Evolutionary conservation across 257 asterid species (phyloP), one percentile per base, ranked within the genome.

Genomic region (Catharanthus roseus): DNA sequence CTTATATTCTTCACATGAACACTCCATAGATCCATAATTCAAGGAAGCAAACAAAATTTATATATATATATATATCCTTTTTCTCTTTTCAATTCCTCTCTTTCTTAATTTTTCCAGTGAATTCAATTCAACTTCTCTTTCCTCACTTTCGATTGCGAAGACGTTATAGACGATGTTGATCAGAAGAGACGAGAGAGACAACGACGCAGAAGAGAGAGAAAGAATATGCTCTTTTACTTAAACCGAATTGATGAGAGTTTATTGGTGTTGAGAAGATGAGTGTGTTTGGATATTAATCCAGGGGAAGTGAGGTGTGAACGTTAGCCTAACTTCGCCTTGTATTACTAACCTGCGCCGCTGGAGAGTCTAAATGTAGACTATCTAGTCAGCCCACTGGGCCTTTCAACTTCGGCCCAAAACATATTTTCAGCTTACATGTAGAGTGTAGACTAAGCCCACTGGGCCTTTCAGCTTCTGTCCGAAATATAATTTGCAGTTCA

Each of bases 11-110:
- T 71, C 45, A 71, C 57, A 47, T 65, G 61, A 39, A 76, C 15
- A 57, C 74, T 71, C 61, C 75, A 77, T 29, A 77, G 77, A 65
- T 77, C 77, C 81, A 77, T 77, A 55, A 69, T 41, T 75, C 53
- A 28, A 51, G 67, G 62, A 42, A 45, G 58, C 21, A 51, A 51
- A 60, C 34, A 47, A 61, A 72, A 38, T 38, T n/a, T n/a, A n/a
- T n/a, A n/a, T n/a, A n/a, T n/a, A n/a, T n/a, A n/a, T n/a, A n/a
- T n/a, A 10, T 4, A 63, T 11, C 34, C 60, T 47, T 10, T 23
- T 41, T 28, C 7, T 1, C 29, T 44, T 11, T 16, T 55, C 5
- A n/a, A 19, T 28, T 69, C 36, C 6, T 33, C 26, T 33, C 62
- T 36, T 15, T 5, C 19, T 11, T 10, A 45, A 16, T 18, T 42